Percentiles rank a stretch among this genome's conserved stretches.
Evolutionary conservation across 2,329 filamentous ascomycete species (phyloP).

Genomic region (Exophiala lecanii-corni): DNA sequence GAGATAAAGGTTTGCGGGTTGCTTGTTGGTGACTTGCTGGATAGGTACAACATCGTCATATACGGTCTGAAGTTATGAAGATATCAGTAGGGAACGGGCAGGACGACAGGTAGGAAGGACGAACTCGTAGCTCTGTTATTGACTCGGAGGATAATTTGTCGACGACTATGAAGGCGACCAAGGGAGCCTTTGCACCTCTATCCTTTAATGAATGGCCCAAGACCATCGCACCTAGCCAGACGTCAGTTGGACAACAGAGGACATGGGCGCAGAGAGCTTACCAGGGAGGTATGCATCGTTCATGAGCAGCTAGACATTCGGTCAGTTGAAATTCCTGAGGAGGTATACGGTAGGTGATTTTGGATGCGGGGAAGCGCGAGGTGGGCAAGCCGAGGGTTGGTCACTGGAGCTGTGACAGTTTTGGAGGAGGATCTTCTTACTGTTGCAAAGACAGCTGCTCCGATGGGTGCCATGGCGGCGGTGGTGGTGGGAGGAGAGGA

Average conservation of each 20-base stretch:
- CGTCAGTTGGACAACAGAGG: slow-evolving; percentile 13
- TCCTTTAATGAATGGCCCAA: slow-evolving; percentile 92
- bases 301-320: slow-evolving; percentile 68
- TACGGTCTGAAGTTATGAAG: slow-evolving; percentile 54
- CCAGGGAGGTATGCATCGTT: slow-evolving; percentile 91
- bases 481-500: not conserved
- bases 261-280: slow-evolving; percentile 40
- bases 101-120: slow-evolving; percentile 23
- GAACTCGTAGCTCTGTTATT: slow-evolving; percentile 72
- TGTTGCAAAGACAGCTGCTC: slow-evolving; percentile 28
- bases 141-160: slow-evolving; percentile 73
- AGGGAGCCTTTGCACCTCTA: slow-evolving; percentile 77
- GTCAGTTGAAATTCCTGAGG: slow-evolving; percentile 13
- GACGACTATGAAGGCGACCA: slow-evolving; percentile 77
- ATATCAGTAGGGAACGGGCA: slow-evolving; percentile 4
- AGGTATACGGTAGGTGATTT: too few relatives aligned
- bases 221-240: slow-evolving; percentile 73
- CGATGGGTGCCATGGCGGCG: slow-evolving; percentile 26
- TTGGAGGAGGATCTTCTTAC: slow-evolving; percentile 16
- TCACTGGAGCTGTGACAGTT: not conserved
- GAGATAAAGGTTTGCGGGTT: slow-evolving; percentile 76
- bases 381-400: too few relatives aligned
- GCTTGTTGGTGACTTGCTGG: slow-evolving; percentile 68
- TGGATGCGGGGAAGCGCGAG: slow-evolving; percentile 16
- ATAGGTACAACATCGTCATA: slow-evolving; percentile 90